These are phyloP conservation scores for Phlebopus sp. DNA, from an alignment of 1,284 basidiomycete genomes.

Conservation along the genomic window DNA sequence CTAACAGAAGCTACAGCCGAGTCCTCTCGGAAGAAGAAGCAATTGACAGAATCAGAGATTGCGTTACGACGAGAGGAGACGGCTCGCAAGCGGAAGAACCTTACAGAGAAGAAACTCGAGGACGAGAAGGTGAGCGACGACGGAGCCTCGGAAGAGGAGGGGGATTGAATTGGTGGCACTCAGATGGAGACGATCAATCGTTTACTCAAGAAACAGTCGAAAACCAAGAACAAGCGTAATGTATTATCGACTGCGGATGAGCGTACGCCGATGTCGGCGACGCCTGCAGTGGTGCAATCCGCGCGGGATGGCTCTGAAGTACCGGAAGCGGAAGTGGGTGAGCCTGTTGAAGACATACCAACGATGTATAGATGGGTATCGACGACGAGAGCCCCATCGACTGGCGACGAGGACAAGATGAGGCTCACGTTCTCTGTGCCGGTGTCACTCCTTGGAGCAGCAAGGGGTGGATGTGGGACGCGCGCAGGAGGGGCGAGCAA, in stretches of 20 bases:
- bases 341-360: slow-evolving; percentile 37
- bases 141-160: neutral
- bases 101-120: slow-evolving; percentile 87
- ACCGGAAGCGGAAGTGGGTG: slow-evolving; percentile 33
- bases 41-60: slow-evolving; percentile 80
- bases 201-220: slow-evolving; percentile 83
- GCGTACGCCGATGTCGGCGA: slow-evolving; percentile 34
- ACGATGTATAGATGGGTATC: slow-evolving; percentile 67
- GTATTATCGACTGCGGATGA: slow-evolving; percentile 48
- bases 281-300: slow-evolving; percentile 29
- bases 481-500: slow-evolving; percentile 7
- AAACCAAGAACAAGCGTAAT: slow-evolving; percentile 63
- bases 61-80: slow-evolving; percentile 82
- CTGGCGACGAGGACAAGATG: slow-evolving; percentile 28
- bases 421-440: slow-evolving; percentile 55
- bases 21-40: slow-evolving; percentile 67
- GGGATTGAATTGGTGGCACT: neutral
- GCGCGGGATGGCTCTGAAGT: slow-evolving; percentile 29
- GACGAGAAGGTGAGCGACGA: slow-evolving; percentile 77
- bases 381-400: slow-evolving; percentile 33
- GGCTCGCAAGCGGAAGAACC: slow-evolving; percentile 79
- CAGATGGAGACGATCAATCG: slow-evolving; percentile 88
- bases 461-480: slow-evolving; percentile 8
- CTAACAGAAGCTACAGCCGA: slow-evolving; percentile 35
- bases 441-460: slow-evolving; percentile 33